A percentile compares a stretch with the other conserved stretches of the same genome.
Evolutionary conservation across 1,139 yeast genomes (phyloP).

Genomic region (Suhomyces wounanorum): DNA sequence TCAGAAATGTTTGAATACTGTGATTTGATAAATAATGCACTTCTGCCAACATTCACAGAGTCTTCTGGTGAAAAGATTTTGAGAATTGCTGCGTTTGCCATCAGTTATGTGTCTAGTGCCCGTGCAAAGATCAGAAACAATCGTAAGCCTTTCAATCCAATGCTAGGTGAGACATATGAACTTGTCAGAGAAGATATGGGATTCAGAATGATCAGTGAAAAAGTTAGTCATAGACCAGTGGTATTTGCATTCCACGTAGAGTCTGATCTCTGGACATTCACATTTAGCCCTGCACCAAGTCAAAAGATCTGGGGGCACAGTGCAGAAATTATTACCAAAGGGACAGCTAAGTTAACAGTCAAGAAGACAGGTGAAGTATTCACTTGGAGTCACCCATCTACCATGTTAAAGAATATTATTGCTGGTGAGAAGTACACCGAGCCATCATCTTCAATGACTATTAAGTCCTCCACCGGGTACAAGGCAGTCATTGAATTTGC

Average conservation of each 20-base stretch:
- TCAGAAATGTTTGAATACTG: slow-evolving; percentile 81
- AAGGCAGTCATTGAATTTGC: slow-evolving; percentile 75
- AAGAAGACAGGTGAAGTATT: slow-evolving; percentile 68
- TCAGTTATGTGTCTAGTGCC: slow-evolving; percentile 67
- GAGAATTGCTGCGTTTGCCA: slow-evolving; percentile 80
- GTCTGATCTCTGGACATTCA: slow-evolving; percentile 70
- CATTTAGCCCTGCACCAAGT: slow-evolving; percentile 73
- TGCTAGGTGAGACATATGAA: slow-evolving; percentile 86
- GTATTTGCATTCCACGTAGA: slow-evolving; percentile 81
- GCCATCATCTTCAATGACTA: slow-evolving; percentile 70
- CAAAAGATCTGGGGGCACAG: slow-evolving; percentile 97
- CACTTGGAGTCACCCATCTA: slow-evolving; percentile 81
- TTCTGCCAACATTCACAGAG: slow-evolving; percentile 36
- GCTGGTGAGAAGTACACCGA: slow-evolving; percentile 97
- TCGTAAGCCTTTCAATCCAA: slow-evolving; percentile 91
- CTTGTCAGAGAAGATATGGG: slow-evolving; percentile 77
- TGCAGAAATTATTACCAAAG: slow-evolving; percentile 77
- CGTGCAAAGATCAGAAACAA: slow-evolving; percentile 73
- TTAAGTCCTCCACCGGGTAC: slow-evolving; percentile 67
- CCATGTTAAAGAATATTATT: slow-evolving; percentile 79
- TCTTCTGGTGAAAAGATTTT: slow-evolving; percentile 62
- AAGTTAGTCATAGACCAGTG: slow-evolving; percentile 81
- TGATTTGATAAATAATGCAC: slow-evolving; percentile 63
- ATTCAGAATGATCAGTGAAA: slow-evolving; percentile 70
- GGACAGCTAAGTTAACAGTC: slow-evolving; percentile 58